phyloP scores from a whole-genome alignment of 495 filamentous ascomycete genomes.

The Hypoxylon lienhwacheense region DNA sequence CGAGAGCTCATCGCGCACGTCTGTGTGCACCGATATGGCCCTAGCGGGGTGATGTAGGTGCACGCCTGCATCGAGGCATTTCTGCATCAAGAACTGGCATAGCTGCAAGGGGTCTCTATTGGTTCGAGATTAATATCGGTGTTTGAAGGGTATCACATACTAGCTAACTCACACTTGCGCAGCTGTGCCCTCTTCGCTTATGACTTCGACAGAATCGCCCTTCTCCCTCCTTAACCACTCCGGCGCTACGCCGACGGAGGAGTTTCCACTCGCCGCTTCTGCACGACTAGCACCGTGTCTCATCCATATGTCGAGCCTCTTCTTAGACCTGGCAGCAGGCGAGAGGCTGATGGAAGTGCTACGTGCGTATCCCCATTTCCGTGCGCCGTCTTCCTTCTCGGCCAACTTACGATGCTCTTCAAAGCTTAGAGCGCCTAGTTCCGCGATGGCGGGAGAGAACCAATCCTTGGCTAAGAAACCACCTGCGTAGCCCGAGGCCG shows the following conservation, averaged over 20 bases:
- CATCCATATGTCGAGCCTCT: constrained; percentile 64
- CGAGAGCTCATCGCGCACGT: constrained; percentile 49
- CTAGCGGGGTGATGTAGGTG: constrained; percentile 65
- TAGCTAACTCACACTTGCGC: constrained; percentile 62
- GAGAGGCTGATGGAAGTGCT: constrained; percentile 62
- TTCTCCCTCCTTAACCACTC: constrained; percentile 61
- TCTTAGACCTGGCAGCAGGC: constrained; percentile 29
- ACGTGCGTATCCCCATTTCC: constrained; percentile 69
- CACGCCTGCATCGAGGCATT: constrained; percentile 62
- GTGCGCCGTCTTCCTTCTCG: constrained; percentile 57
- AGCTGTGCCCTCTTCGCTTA: constrained; percentile 62
- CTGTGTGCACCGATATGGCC: constrained; percentile 55
- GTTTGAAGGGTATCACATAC: background rate
- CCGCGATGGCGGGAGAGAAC: constrained; percentile 57
- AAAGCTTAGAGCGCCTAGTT: constrained; percentile 68
- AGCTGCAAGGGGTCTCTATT: constrained; percentile 56
- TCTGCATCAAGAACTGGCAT: constrained; percentile 63
- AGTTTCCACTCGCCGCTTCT: constrained; percentile 51
- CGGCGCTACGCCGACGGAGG: constrained; percentile 39
- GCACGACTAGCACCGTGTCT: constrained; percentile 64
- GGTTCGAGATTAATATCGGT: background rate
- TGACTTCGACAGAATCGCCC: constrained; percentile 59
- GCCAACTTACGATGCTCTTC: constrained; percentile 67
- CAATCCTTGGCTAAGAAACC: constrained; percentile 78
- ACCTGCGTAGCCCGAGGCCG: constrained; percentile 71